Base-by-base conservation (phyloP, 106 monocot genomes). In the Gastrodia elata region DNA sequence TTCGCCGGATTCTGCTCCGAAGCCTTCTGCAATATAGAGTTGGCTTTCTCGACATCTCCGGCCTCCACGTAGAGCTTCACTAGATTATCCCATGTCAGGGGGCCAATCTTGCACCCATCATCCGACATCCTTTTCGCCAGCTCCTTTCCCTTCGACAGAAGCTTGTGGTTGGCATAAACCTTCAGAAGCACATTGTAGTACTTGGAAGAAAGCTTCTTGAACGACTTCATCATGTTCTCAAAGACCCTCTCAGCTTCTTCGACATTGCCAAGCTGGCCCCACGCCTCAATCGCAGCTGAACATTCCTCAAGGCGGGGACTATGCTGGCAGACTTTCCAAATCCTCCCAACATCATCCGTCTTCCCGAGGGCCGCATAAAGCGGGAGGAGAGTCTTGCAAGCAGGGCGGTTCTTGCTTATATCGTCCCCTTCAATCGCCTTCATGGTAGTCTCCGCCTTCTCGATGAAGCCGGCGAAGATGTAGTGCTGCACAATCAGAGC, bases 31-130 rank as follows among this genome's bases (percentile, higher is more conserved):
- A 94, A 69, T 28, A 94, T 71, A 5, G 86, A 83, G 38, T 94
- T 88, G 0, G 91, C 94, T 57, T 91, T 94, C 76, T 91, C 91
- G 25, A 91, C 79, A 38, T 94, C 93, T 2, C 89, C 88, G 28
- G 86, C 78, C 57, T 71, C 74, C n/a, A 80, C 68, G 55, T 94
- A 83, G 34, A 91, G 81, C 72, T 76, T 91, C 28, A 94, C 83
- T 35, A 94, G 73, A 2, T 73, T 71, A 74, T 94, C 86, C 86
- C 78, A 84, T 24, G 88, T 90, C 43, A 74, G 9, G 27, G 86
- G 79, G 5, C 91, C 91, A 30, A 91, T 77, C 38, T n/a, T 76
- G 56, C 78, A 79, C 15, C 86, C 88, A 39, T 80, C 72, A 57
- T 82, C 79, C 0, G 82, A 71, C 94, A 94, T 86, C 57, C 72